phyloP scores from a whole-genome alignment of 2,329 filamentous ascomycete species.

The Clarireedia hainanense region DNA sequence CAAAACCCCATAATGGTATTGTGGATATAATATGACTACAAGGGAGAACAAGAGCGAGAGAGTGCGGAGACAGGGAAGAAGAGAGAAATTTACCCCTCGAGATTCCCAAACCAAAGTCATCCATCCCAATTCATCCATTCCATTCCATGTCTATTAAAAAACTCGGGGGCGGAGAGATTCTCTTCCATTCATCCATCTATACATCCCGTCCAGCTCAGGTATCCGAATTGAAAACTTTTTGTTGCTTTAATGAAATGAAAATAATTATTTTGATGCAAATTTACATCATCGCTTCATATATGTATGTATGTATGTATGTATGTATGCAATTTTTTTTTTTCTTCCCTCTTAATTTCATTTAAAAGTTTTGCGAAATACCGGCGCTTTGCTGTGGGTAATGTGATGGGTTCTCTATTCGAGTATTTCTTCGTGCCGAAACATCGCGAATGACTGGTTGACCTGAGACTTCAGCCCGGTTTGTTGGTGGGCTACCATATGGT shows the following conservation, averaged over 20 bases:
- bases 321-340: too few relatives aligned
- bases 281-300: too few relatives aligned
- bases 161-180: too few relatives aligned
- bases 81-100: too few relatives aligned
- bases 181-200: too few relatives aligned
- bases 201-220: not conserved
- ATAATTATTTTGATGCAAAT: not conserved
- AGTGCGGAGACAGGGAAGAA: too few relatives aligned
- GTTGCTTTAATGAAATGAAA: not conserved
- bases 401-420: slow-evolving; percentile 83
- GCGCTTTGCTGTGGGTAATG: slow-evolving; percentile 89
- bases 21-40: slow-evolving; percentile 22
- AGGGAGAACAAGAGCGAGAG: not conserved
- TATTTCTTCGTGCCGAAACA: slow-evolving; percentile 86
- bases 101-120: too few relatives aligned
- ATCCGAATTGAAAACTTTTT: slow-evolving; percentile 15
- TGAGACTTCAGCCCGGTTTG: slow-evolving; percentile 35
- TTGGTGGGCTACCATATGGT: slow-evolving; percentile 27
- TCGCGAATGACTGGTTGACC: slow-evolving; percentile 82
- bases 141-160: too few relatives aligned
- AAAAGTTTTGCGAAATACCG: slow-evolving; percentile 97
- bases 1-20: slow-evolving; percentile 23
- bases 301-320: not conserved
- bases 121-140: too few relatives aligned
- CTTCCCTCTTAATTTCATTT: slow-evolving; percentile 21